Evolutionary conservation across 192 early-diverging fungal species (phyloP).

Genomic region (Mortierella claussenii): DNA sequence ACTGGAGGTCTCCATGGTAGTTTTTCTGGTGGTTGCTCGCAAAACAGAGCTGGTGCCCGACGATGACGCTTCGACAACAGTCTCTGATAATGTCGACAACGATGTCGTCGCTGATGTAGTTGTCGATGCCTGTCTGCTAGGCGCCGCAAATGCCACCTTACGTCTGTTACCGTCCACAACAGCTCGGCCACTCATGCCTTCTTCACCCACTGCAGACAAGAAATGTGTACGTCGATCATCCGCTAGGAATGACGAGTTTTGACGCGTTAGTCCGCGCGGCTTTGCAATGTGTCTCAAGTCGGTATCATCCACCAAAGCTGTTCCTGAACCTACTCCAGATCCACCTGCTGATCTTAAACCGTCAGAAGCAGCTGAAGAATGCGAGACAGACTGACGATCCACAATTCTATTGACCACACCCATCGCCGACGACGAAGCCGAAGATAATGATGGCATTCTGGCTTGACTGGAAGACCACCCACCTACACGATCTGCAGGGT

Average conservation of each 20-base stretch:
- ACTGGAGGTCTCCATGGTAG: neutral
- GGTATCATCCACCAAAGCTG: neutral
- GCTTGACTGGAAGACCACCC: neutral
- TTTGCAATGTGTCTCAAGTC: slow-evolving; percentile 12
- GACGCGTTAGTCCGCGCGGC: slow-evolving; percentile 17
- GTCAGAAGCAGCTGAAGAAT: too few species aligned
- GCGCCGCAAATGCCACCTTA: slow-evolving; percentile 34
- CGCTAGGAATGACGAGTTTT: slow-evolving; percentile 35
- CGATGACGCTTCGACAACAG: too few species aligned
- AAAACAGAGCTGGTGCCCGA: neutral
- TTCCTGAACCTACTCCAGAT: too few species aligned
- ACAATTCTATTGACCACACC: slow-evolving; percentile 5
- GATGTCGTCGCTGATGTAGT: neutral
- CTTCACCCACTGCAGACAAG: slow-evolving; percentile 42
- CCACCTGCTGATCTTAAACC: too few species aligned
- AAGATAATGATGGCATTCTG: neutral
- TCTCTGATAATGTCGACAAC: neutral
- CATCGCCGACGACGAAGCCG: neutral
- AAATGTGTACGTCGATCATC: slow-evolving; percentile 29
- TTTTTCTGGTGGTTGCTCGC: neutral
- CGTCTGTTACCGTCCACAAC: slow-evolving; percentile 40
- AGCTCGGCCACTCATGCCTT: slow-evolving; percentile 11
- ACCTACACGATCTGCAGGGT: neutral
- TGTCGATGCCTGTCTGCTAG: neutral
- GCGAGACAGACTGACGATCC: neutral